phyloP scores from a whole-genome alignment of 805 yeast genomes.

The Pichia pseudocactophila region DNA sequence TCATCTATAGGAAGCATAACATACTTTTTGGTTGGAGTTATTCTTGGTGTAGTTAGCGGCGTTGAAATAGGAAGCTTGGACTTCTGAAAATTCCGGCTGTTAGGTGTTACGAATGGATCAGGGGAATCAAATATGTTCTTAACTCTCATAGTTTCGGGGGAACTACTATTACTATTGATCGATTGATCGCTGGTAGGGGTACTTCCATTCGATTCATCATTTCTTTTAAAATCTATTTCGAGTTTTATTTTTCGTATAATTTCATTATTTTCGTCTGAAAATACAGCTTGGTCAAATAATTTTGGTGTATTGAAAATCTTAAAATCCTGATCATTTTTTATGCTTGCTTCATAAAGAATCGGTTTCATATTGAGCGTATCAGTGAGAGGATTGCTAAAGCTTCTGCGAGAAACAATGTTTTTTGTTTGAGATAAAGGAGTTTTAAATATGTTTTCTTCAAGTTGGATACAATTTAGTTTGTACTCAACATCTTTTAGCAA shows the following conservation, averaged over 20 bases:
- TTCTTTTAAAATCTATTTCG: not conserved
- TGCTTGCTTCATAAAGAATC: not conserved
- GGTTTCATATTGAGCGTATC: slow-evolving; percentile 8
- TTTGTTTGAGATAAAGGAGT: slow-evolving; percentile 1
- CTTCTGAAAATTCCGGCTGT: slow-evolving; percentile 11
- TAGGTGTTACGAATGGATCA: slow-evolving; percentile 27
- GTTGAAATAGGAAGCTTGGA: slow-evolving; percentile 12
- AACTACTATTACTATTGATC: slow-evolving; percentile 2
- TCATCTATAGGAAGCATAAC: slow-evolving; percentile 3
- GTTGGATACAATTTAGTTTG: not conserved
- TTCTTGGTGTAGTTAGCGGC: slow-evolving; percentile 11
- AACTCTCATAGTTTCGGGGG: slow-evolving; percentile 10
- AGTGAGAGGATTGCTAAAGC: slow-evolving; percentile 10
- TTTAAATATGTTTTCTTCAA: slow-evolving; percentile 1
- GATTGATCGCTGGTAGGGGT: slow-evolving; percentile 1
- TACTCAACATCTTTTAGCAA: not conserved
- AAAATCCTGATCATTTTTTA: not conserved
- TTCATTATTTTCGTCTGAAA: slow-evolving; percentile 8
- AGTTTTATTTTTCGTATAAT: slow-evolving; percentile 8
- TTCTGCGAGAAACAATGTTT: not conserved
- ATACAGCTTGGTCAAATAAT: slow-evolving; percentile 1
- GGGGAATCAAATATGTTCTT: slow-evolving; percentile 13
- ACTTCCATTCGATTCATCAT: not conserved
- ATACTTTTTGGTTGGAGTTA: slow-evolving; percentile 8
- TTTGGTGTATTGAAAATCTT: slow-evolving; percentile 10